Evolutionary conservation across 2,329 filamentous ascomycete genomes (phyloP), one percentile per base, ranked within the genome.

Genomic region (Pseudogymnoascus sp.): DNA sequence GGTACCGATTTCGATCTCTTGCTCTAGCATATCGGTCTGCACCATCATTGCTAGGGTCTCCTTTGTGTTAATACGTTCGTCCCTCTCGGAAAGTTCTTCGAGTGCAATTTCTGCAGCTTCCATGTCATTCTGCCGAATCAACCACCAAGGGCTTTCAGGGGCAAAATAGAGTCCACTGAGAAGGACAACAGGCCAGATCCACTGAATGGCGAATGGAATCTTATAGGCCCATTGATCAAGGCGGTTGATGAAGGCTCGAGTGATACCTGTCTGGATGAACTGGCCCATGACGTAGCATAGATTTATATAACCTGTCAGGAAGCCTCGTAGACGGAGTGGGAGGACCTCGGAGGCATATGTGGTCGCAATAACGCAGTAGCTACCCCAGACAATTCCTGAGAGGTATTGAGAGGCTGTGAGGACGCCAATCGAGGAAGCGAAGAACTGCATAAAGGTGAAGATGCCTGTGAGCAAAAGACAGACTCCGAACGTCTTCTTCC

Each of bases 11-110:
- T 74, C 72, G 1, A 74, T 67, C 61, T 82, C 77, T 56, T 77
- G 73, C 67, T 86, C 84, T 1, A 83, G 72, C 59, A 78, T 75
- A 67, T 86, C 80, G 0, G 83, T 86, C 68, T 84, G 79, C 18
- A 79, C 73, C 66, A 87, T 85, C 66, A 81, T 78, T 1, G 81
- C 79, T 10, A 85, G 67, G 1, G 76, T 76, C 67, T 79, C 74
- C 23, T 81, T 75, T 6, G 73, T 70, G 36, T 78, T 74, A 62
- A 79, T 56, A 31, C 28, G 28, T 31, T 31, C 28, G 28, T 31
- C 28, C 8, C 28, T 7, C 28, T 31, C 28, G 28, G 28, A 31
- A 31, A 64, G 44, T 72, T 65, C 25, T 68, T 31, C 28, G 1
- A 70, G 44, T 56, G 69, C 70, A 65, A 64, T 64, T 65, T 72